A percentile compares a stretch with the other conserved stretches of the same genome.
Conservation (phyloP, 2,329 filamentous ascomycete genomes). For the Penicillium sp. region DNA sequence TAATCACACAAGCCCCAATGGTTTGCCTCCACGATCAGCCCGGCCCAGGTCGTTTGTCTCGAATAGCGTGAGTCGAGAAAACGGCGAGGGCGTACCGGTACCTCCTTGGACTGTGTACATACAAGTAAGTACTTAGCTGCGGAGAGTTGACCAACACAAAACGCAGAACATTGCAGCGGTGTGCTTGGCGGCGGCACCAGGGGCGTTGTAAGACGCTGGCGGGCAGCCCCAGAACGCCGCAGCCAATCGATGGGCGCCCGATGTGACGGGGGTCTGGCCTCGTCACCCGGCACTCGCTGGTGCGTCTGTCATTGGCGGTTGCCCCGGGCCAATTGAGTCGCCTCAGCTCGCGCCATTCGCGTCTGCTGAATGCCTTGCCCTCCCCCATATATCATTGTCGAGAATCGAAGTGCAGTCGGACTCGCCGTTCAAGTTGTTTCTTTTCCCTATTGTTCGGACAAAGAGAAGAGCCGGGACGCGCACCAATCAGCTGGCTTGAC, state of each 20-base stretch:
- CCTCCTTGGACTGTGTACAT: no score
- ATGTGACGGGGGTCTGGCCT: constrained; percentile 25
- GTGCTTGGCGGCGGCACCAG: constrained; percentile 30
- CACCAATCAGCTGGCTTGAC: no score
- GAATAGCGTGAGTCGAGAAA: neutral
- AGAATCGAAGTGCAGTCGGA: no score
- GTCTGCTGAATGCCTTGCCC: neutral
- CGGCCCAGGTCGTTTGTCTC: neutral
- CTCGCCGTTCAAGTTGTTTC: no score
- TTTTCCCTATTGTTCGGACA: no score
- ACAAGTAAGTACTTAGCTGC: neutral
- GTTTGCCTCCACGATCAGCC: constrained; percentile 1
- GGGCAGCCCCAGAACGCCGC: constrained; percentile 9
- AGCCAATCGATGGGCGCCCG: constrained; percentile 23
- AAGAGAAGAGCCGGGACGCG: no score
- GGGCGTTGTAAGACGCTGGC: constrained; percentile 23
- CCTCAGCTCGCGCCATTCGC: constrained; percentile 1
- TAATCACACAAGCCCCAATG: constrained; percentile 16
- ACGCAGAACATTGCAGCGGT: no score
- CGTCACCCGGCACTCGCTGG: constrained; percentile 12
- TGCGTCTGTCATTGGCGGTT: constrained; percentile 19
- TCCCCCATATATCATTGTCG: no score
- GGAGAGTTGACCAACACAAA: neutral
- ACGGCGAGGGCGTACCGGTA: neutral
- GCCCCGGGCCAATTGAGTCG: neutral